Base-by-base conservation (phyloP, 257 asterid species). In the Solanum acaule region DNA sequence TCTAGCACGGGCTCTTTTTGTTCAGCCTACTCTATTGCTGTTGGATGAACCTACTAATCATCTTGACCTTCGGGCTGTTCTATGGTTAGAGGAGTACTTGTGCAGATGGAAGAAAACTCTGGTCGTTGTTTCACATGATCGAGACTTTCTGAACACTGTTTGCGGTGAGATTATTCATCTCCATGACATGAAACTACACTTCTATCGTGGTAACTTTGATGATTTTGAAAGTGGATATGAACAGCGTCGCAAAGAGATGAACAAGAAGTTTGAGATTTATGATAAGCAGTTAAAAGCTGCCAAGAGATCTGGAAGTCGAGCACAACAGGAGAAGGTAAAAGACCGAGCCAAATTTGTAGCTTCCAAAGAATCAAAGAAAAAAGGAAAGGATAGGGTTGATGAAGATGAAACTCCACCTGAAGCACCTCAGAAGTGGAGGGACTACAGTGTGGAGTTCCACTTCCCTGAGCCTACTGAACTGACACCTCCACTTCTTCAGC, bases 21-120 rank as follows among this genome's bases (percentile, higher is more conserved):
- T 94, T 88, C 98, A 94, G 92, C 98, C 98, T 8, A 94, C 98
- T 18, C 91, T 94, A 38, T 85, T 93, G 90, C 90, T 94, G 33
- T 85, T 94, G 92, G 96, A 94, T 87, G 98, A 94, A 81, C 98
- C 96, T 14, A 94, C 98, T 29, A 94, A 94, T 87, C 98, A 93
- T 90, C 96, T 94, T 22, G 96, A 94, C 89, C 98, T 94, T 40
- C 88, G 95, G 89, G 98, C 98, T 61, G 98, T 94, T 87, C 92
- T 94, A 3, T 93, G 97, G 97, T 85, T 94, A 79, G 97, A 94
- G 88, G 96, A 94, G 87, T 94, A 94, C 90, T 82, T 93, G 38
- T 93, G 93, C 92, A 83, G 98, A 89, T 93, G 98, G 98, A 94
- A 94, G 93, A 94, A 94, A 89, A 94, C 98, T 33, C 92, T 94